Evolutionary conservation across 2,329 filamentous ascomycete genomes (phyloP), one percentile per base, ranked within the genome.

Genomic region (Fusarium cyanostomum): DNA sequence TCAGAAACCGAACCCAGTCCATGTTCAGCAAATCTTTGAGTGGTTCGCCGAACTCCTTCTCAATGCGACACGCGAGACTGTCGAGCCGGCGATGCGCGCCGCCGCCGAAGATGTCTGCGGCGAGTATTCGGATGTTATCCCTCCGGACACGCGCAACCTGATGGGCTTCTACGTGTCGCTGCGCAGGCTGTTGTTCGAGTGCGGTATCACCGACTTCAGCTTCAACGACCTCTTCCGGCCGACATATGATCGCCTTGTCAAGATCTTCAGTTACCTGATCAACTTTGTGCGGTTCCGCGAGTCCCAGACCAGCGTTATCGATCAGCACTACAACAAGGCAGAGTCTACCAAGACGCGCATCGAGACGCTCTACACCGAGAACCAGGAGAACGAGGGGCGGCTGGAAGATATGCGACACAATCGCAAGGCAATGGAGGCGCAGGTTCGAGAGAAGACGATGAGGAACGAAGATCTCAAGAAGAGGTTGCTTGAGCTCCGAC

Each of bases 241-340:
- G 13, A 96, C 92, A 2, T 92, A 96, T 73, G 90, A 92, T 56
- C 91, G 95, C 39, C 85, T 98, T 12, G 90, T 94, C 72, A 96
- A 95, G 80, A 96, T 98, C 72, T 95, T 99, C 75, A 96, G 92
- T 66, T 97, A 97, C 78, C 86, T 98, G 64, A 99, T 99, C 82
- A 99, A 99, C 79, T 99, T 99, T 78, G 94, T 98, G 68, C 89
- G 95, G 50, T 99, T 98, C 79, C 91, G 95, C 70, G 94, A 97
- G 79, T 93, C 90, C 62, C 94, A 98, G 77, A 96, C 93, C 1
- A 82, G 83, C 34, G 88, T 95, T 27, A 97, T 98, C 64, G 94
- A 97, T 74, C 88, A 96, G 75, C 91, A 98, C 78, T 95, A 95
- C 80, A 95, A 97, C 81, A 94, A 92, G 71, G 87, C 91, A 11